Evolutionary conservation across 2,329 filamentous ascomycete genomes (phyloP), one percentile per base, ranked within the genome.

Genomic region (Botrytis elliptica): DNA sequence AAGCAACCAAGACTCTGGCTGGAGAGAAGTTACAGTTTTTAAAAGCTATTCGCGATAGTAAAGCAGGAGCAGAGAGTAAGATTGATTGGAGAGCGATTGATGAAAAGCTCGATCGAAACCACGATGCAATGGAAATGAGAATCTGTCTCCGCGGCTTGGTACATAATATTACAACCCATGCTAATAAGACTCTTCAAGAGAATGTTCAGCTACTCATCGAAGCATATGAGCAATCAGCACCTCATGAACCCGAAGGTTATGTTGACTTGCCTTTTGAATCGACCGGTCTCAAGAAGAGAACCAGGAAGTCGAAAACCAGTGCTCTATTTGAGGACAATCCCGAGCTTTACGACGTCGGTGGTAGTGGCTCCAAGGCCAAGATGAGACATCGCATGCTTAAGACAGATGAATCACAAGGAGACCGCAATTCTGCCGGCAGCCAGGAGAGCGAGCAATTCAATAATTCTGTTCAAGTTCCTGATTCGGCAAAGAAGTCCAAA

Each of bases 81-180:
- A 87, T 89, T 59, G 84, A 84, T 0, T 90, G 88, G 88, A 76
- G 79, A 52, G 81, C 79, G 38, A 78, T 89, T 40, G 82, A 85
- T 71, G 82, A 83, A 57, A 75, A 79, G 9, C 85, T 84, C 71
- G 82, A 84, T 59, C 78, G 77, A n/a, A 82, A 79, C 46, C 85
- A 83, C 81, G 76, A 75, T 42, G 72, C 74, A 18, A 77, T 79
- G 70, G 78, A 79, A 38, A 71, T 78, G 49, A 81, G 77, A 65
- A 68, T 79, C 38, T 79, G 78, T 44, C 81, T 78, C 74, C 72
- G 75, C 55, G 76, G 75, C 38, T 74, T 83, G 10, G 80, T 78
- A 70, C 60, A 74, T 1, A 74, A 77, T 12, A 72, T 83, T 8
- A 73, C 74, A 10, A 77, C 75, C 10, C 65, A 78, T n/a, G 74